Percentiles rank a stretch among this genome's conserved stretches.
Evolutionary conservation across 306 rosid species (phyloP).

Genomic region (Ceratonia siliqua): DNA sequence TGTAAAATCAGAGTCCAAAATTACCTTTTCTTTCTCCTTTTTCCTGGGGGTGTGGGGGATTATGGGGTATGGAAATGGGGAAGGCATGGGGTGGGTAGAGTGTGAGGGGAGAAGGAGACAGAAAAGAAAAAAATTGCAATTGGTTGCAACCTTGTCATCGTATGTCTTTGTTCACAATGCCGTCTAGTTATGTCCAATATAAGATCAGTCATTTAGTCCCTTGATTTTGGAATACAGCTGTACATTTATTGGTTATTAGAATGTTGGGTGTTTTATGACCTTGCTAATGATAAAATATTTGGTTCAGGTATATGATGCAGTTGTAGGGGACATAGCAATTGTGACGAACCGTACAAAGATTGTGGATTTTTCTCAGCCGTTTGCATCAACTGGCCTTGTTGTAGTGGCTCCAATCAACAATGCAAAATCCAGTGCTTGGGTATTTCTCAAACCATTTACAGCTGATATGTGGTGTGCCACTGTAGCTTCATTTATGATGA

Average conservation of each 20-base stretch:
- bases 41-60: neutral
- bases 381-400: constrained; percentile 78
- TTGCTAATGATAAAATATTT: constrained; percentile 33
- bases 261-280: constrained; percentile 3
- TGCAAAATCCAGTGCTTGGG: constrained; percentile 80
- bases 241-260: constrained; percentile 24
- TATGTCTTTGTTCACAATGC: constrained; percentile 2
- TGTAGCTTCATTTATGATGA: constrained; percentile 66
- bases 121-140: neutral
- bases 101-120: neutral
- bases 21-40: neutral
- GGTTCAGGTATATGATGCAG: constrained; percentile 81
- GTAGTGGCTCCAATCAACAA: constrained; percentile 76
- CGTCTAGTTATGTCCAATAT: neutral
- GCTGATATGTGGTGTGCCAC: constrained; percentile 84
- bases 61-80: neutral
- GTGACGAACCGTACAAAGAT: constrained; percentile 79
- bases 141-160: neutral
- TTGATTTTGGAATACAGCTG: constrained; percentile 2
- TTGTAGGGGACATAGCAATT: constrained; percentile 91
- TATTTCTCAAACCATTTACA: constrained; percentile 83
- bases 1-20: neutral
- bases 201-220: constrained; percentile 19
- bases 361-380: constrained; percentile 97
- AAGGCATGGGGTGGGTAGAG: neutral